Conservation (phyloP, 73 alveolate genomes). For the Paraurostyla sp. region DNA sequence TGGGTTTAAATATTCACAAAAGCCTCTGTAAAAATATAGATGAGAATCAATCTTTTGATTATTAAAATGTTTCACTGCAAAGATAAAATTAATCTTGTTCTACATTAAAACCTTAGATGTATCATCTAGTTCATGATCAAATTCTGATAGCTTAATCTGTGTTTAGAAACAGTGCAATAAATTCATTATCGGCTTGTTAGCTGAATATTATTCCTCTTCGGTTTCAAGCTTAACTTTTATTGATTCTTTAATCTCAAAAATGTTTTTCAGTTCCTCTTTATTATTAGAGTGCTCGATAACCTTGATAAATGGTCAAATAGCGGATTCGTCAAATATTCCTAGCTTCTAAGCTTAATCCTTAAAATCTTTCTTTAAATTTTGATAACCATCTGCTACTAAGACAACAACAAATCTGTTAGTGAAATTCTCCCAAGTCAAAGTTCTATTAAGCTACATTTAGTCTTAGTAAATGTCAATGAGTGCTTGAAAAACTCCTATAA, state of each 20-base stretch:
- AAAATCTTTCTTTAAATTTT: constrained; percentile 36
- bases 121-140: not conserved
- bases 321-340: constrained; percentile 39
- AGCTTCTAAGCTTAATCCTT: constrained; percentile 4
- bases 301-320: not conserved
- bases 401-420: constrained; percentile 35
- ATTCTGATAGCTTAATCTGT: not conserved
- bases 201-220: not conserved
- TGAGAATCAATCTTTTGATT: constrained; percentile 69
- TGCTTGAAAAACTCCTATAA: constrained; percentile 39
- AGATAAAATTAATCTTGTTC: constrained; percentile 46
- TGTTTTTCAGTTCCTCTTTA: constrained; percentile 7
- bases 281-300: constrained; percentile 4
- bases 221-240: constrained; percentile 1
- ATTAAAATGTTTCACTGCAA: constrained; percentile 69
- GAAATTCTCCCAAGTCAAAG: not conserved
- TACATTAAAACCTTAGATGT: not conserved
- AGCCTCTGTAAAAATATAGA: constrained; percentile 72
- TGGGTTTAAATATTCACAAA: constrained; percentile 61
- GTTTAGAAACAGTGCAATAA: constrained; percentile 50
- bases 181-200: constrained; percentile 21
- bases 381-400: constrained; percentile 67
- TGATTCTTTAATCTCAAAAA: constrained; percentile 30
- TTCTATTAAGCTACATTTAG: not conserved
- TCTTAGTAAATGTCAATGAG: constrained; percentile 12